A percentile compares a stretch with the other conserved stretches of the same genome.
phyloP scores from a whole-genome alignment of 2,329 filamentous ascomycete species.

The Coleophoma eucalyptorum region DNA sequence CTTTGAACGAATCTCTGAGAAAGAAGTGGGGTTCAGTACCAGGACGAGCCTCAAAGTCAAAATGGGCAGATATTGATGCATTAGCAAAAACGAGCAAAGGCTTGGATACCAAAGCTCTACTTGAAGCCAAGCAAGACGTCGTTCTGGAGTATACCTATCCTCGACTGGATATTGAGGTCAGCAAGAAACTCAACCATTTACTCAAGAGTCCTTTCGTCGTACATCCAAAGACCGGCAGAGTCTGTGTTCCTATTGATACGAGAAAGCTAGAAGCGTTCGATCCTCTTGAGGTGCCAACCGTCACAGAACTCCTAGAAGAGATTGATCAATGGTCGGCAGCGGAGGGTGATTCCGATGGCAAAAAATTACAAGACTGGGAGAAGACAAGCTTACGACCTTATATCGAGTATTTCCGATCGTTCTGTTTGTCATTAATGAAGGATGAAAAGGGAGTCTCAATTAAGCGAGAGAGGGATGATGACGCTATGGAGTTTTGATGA shows the following conservation, averaged over 20 bases:
- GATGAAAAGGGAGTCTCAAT: conserved; percentile 58
- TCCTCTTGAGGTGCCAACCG: conserved; percentile 83
- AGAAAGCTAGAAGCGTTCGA: conserved; percentile 75
- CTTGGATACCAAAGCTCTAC: conserved; percentile 69
- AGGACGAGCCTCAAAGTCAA: conserved; percentile 69
- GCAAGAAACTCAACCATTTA: conserved; percentile 96
- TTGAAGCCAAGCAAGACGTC: conserved; percentile 92
- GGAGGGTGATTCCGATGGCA: conserved; percentile 37
- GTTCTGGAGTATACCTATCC: conserved; percentile 98
- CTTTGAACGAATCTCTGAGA: conserved; percentile 72
- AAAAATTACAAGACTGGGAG: conserved; percentile 78
- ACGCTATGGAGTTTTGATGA: conserved; percentile 63
- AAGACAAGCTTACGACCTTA: conserved; percentile 95
- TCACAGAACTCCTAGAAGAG: conserved; percentile 75
- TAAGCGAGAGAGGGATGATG: conserved; percentile 47
- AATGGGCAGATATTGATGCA: conserved; percentile 93
- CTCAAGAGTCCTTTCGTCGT: conserved; percentile 96
- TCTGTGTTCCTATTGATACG: conserved; percentile 92
- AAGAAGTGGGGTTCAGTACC: conserved; percentile 90
- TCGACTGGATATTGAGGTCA: conserved; percentile 92
- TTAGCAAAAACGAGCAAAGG: conserved; percentile 72
- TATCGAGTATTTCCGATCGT: conserved; percentile 81
- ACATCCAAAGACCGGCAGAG: conserved; percentile 87
- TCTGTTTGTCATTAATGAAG: conserved; percentile 75
- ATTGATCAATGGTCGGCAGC: conserved; percentile 74